Percentiles rank a stretch among this genome's conserved stretches.
Evolutionary conservation across 1,139 yeast genomes (phyloP).

Genomic region (Candida sp.): DNA sequence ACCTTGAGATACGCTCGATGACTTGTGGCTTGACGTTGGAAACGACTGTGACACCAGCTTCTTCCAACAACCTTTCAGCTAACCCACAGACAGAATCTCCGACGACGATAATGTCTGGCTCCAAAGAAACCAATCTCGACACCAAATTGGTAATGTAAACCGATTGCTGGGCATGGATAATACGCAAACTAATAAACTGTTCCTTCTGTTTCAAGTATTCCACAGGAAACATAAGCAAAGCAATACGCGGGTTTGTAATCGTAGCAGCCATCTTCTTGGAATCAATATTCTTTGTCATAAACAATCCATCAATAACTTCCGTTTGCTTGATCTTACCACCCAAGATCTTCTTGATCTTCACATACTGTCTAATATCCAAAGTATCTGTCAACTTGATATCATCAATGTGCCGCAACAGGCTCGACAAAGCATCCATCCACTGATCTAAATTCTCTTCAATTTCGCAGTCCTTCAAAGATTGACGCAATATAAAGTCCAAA

Average conservation of each 20-base stretch:
- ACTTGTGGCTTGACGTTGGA: slow-evolving; percentile 84
- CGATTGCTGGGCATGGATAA: slow-evolving; percentile 86
- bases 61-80: slow-evolving; percentile 73
- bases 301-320: slow-evolving; percentile 72
- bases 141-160: slow-evolving; percentile 87
- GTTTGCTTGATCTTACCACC: slow-evolving; percentile 76
- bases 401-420: slow-evolving; percentile 29
- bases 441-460: slow-evolving; percentile 43
- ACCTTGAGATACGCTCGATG: slow-evolving; percentile 76
- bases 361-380: slow-evolving; percentile 84
- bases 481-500: slow-evolving; percentile 52
- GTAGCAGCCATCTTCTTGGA: slow-evolving; percentile 74
- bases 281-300: slow-evolving; percentile 88
- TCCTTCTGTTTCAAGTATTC: slow-evolving; percentile 80
- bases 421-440: slow-evolving; percentile 37
- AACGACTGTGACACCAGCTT: slow-evolving; percentile 79
- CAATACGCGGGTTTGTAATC: slow-evolving; percentile 72
- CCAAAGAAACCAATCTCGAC: slow-evolving; percentile 73
- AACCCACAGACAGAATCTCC: slow-evolving; percentile 86
- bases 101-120: slow-evolving; percentile 81
- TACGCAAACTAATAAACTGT: slow-evolving; percentile 79
- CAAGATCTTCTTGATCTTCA: slow-evolving; percentile 81
- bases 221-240: slow-evolving; percentile 86
- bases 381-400: slow-evolving; percentile 60
- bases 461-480: slow-evolving; percentile 66